Evolutionary conservation across 345 rosid genomes (phyloP).

Genomic region (Triadica sebifera): DNA sequence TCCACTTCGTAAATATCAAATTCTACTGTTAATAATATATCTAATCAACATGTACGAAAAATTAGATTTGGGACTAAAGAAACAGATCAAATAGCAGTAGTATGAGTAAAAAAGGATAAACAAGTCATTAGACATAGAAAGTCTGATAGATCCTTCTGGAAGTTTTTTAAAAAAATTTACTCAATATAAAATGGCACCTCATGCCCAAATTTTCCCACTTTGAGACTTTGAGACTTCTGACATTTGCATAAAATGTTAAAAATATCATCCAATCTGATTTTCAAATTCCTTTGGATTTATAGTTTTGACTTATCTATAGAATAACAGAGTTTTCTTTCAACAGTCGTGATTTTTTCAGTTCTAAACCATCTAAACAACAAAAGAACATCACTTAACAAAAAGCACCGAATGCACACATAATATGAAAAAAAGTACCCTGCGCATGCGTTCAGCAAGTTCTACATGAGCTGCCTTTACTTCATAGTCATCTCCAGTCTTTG

Average conservation of each 20-base stretch:
- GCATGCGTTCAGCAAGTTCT: constrained; percentile 98
- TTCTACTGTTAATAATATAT: background rate
- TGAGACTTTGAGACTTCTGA: background rate
- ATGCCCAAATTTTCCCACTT: background rate
- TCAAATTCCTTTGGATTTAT: background rate
- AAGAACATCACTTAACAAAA: background rate
- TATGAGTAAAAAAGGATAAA: background rate
- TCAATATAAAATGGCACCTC: no score
- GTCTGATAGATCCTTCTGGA: background rate
- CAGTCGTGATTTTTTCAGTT: background rate
- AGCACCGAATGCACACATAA: background rate
- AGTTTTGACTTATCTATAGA: background rate
- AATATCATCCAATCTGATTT: background rate
- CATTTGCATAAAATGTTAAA: background rate
- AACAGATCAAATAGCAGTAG: no score
- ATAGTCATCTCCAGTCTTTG: constrained; percentile 92
- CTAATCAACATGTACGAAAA: no score
- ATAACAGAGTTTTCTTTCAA: background rate
- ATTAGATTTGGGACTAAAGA: no score
- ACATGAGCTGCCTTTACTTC: constrained; percentile 96
- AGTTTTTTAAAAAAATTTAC: no score
- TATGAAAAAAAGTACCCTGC: constrained; percentile 53
- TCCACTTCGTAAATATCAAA: background rate
- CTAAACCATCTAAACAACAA: background rate
- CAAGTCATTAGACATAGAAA: background rate